A percentile compares a stretch with the other conserved stretches of the same genome.
Conservation (phyloP, 228 moss, liverwort and hornwort genomes). For the Sphagnum magellanicum region DNA sequence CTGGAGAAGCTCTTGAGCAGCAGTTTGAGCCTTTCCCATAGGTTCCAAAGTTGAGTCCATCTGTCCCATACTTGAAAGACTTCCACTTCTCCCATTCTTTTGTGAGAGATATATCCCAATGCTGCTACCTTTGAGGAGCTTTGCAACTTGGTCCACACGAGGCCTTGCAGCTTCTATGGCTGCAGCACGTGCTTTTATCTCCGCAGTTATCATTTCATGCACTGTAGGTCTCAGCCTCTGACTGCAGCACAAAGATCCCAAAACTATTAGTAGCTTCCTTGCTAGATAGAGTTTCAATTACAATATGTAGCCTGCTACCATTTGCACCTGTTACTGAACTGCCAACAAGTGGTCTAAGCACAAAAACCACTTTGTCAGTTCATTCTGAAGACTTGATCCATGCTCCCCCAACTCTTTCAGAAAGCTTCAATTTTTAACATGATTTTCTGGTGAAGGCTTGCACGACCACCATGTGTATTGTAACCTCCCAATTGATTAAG, state of each 20-base stretch:
- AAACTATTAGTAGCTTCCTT: not conserved
- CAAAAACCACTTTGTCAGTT: too few relatives aligned
- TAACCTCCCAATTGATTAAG: too few relatives aligned
- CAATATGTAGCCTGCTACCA: too few relatives aligned
- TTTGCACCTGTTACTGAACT: too few relatives aligned
- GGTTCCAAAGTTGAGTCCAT: slow-evolving; percentile 58
- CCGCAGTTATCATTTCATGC: slow-evolving; percentile 89
- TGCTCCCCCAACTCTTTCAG: too few relatives aligned
- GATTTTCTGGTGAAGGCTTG: too few relatives aligned
- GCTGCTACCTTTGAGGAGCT: slow-evolving; percentile 58
- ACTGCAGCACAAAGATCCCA: slow-evolving; percentile 31
- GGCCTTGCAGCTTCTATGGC: slow-evolving; percentile 97
- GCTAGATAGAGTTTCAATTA: too few relatives aligned
- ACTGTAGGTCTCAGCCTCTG: slow-evolving; percentile 96
- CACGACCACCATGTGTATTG: too few relatives aligned
- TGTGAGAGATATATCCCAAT: slow-evolving; percentile 54
- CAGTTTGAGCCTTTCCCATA: slow-evolving; percentile 89
- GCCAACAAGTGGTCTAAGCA: too few relatives aligned
- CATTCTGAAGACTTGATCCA: too few relatives aligned
- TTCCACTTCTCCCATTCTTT: slow-evolving; percentile 49
- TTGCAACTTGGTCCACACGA: slow-evolving; percentile 94
- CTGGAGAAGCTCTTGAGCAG: slow-evolving; percentile 91
- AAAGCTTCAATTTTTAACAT: too few relatives aligned
- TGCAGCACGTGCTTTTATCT: slow-evolving; percentile 94
- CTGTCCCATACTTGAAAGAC: slow-evolving; percentile 48